Conservation (phyloP, 805 yeast genomes). For the Saturnispora hagleri region DNA sequence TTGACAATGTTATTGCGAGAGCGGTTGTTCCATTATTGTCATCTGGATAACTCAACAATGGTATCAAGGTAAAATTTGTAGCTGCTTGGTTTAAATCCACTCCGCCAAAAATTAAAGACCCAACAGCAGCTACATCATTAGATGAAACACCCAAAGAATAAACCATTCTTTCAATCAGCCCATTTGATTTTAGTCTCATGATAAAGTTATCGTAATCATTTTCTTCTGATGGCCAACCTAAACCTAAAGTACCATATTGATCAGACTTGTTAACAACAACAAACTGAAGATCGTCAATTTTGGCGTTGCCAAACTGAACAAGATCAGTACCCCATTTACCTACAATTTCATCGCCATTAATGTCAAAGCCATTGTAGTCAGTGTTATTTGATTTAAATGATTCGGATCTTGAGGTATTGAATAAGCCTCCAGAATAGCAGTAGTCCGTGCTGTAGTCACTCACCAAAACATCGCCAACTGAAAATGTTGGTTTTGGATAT, state of each 20-base stretch:
- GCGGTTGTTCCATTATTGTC: conserved; percentile 30
- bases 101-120: conserved; percentile 53
- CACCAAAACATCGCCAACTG: conserved; percentile 2
- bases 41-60: conserved; percentile 11
- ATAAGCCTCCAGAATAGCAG: conserved; percentile 36
- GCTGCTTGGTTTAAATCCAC: conserved; percentile 48
- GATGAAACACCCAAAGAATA: conserved; percentile 37
- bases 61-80: conserved; percentile 28
- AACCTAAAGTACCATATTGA: conserved; percentile 55
- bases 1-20: conserved; percentile 37
- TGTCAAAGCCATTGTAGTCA: conserved; percentile 30
- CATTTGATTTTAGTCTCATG: conserved; percentile 41
- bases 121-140: conserved; percentile 34
- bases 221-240: conserved; percentile 41
- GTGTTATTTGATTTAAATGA: conserved; percentile 29
- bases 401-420: conserved; percentile 29
- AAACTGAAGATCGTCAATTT: conserved; percentile 43
- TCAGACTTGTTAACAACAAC: conserved; percentile 58
- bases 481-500: conserved; percentile 11
- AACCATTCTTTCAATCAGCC: conserved; percentile 40
- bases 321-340: conserved; percentile 52
- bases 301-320: conserved; percentile 38
- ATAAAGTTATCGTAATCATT: conserved; percentile 53
- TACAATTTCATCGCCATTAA: conserved; percentile 32
- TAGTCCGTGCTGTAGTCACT: conserved; percentile 11